Percentiles rank a stretch among this genome's conserved stretches.
These are phyloP conservation scores for Triticum timopheevii DNA, from an alignment of 176 grass and related monocot species.

Conservation along the genomic window DNA sequence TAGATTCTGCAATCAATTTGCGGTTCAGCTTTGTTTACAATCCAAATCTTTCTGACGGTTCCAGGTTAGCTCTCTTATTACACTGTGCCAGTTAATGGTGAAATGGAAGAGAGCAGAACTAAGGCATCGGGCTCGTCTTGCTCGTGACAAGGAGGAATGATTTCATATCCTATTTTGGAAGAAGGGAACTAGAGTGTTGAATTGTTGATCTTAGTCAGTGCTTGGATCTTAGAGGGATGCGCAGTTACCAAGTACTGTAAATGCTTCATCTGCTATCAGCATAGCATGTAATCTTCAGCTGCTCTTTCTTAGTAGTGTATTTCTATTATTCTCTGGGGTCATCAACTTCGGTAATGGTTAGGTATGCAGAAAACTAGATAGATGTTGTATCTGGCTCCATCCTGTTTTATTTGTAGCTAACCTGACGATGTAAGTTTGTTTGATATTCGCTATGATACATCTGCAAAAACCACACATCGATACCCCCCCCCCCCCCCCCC, in stretches of 20 bases:
- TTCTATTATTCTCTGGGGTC: neutral
- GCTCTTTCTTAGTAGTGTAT: neutral
- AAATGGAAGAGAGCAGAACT: conserved; percentile 82
- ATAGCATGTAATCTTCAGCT: neutral
- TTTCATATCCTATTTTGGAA: neutral
- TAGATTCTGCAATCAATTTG: neutral
- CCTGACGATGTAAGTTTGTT: neutral
- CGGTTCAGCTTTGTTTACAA: neutral
- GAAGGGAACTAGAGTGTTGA: neutral
- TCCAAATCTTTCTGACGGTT: neutral
- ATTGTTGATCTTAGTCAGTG: neutral
- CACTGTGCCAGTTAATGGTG: conserved; percentile 58
- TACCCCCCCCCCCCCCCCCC: too few species aligned
- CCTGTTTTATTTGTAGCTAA: conserved; percentile 13
- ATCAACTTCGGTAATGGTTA: too few species aligned
- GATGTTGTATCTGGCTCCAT: neutral
- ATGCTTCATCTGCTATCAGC: neutral
- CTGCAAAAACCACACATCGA: neutral
- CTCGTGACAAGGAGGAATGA: conserved; percentile 53
- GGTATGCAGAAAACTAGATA: neutral
- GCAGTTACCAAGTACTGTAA: neutral
- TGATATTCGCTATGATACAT: neutral
- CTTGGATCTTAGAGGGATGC: neutral
- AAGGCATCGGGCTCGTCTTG: conserved; percentile 49
- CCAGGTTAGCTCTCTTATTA: conserved; percentile 62